Conservation (phyloP, 768 basidiomycete species). For the Tulasnella calospora region DNA sequence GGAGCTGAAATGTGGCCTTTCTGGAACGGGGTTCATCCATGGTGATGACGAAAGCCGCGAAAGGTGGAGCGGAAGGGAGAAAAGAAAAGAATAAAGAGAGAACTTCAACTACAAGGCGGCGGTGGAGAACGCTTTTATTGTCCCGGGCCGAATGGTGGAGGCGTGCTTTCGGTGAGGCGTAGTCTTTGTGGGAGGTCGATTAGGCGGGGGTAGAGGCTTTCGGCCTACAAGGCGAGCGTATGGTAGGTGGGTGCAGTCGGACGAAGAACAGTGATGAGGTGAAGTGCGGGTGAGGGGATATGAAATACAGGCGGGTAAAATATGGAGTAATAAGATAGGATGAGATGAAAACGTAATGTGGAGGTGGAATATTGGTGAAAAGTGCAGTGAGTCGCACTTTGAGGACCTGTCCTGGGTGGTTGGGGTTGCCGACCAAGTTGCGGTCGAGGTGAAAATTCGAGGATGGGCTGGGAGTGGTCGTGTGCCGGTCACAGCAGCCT, state of each 20-base stretch:
- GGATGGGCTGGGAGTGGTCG: not conserved
- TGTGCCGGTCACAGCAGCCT: not conserved
- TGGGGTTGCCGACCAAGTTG: not conserved
- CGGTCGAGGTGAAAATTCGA: not conserved
- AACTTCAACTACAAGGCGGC: not conserved
- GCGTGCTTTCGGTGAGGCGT: not conserved
- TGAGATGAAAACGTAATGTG: not conserved
- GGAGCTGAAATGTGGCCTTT: slow-evolving; percentile 16
- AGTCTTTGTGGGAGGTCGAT: not conserved
- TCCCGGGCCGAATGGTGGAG: not conserved
- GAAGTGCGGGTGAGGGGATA: not conserved
- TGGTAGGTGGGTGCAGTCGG: not conserved
- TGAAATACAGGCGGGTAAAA: not conserved
- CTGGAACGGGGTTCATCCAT: slow-evolving; percentile 19
- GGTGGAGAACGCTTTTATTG: not conserved
- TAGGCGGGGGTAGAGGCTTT: not conserved
- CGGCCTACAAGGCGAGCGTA: not conserved
- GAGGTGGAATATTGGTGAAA: not conserved
- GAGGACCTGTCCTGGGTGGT: not conserved
- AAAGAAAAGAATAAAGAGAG: not conserved
- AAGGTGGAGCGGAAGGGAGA: not conserved
- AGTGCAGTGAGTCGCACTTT: not conserved
- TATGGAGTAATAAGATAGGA: not conserved
- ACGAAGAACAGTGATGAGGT: not conserved
- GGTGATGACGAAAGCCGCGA: no score